Percentiles rank a stretch among this genome's conserved stretches.
phyloP scores from a whole-genome alignment of 805 yeast genomes.

The Ascoidea asiatica region DNA sequence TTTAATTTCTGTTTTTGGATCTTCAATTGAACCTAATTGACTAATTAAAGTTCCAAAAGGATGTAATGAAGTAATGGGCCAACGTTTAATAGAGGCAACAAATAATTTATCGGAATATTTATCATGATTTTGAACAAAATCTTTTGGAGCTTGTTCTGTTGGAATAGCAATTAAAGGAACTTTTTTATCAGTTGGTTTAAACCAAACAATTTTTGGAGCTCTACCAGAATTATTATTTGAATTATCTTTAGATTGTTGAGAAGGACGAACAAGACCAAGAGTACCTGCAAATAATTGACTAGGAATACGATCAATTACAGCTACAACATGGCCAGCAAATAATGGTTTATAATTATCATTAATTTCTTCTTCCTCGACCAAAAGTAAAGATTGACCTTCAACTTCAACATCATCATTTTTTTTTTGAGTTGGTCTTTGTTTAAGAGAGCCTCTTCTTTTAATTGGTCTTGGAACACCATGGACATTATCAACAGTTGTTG shows the following conservation, averaged over 20 bases:
- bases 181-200: slow-evolving; percentile 95
- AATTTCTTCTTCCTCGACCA: slow-evolving; percentile 92
- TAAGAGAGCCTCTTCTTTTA: slow-evolving; percentile 72
- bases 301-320: slow-evolving; percentile 93
- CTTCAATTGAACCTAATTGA: slow-evolving; percentile 72
- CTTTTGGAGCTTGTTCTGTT: slow-evolving; percentile 94
- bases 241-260: slow-evolving; percentile 79
- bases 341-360: slow-evolving; percentile 86
- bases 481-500: slow-evolving; percentile 20
- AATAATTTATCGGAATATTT: slow-evolving; percentile 69
- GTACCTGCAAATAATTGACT: slow-evolving; percentile 95
- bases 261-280: slow-evolving; percentile 84
- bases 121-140: slow-evolving; percentile 87
- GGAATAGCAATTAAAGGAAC: slow-evolving; percentile 98
- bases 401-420: slow-evolving; percentile 98
- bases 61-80: slow-evolving; percentile 98
- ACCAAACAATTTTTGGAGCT: slow-evolving; percentile 92
- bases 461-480: slow-evolving; percentile 19
- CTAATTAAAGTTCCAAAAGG: slow-evolving; percentile 93
- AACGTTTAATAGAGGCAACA: slow-evolving; percentile 91
- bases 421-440: slow-evolving; percentile 93
- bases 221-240: slow-evolving; percentile 25
- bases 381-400: slow-evolving; percentile 85
- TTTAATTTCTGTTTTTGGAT: slow-evolving; percentile 66
- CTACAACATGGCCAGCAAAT: slow-evolving; percentile 97